These are phyloP conservation scores for Dryas integrifolia DNA, from an alignment of 331 rosid genomes.

Conservation along the genomic window DNA sequence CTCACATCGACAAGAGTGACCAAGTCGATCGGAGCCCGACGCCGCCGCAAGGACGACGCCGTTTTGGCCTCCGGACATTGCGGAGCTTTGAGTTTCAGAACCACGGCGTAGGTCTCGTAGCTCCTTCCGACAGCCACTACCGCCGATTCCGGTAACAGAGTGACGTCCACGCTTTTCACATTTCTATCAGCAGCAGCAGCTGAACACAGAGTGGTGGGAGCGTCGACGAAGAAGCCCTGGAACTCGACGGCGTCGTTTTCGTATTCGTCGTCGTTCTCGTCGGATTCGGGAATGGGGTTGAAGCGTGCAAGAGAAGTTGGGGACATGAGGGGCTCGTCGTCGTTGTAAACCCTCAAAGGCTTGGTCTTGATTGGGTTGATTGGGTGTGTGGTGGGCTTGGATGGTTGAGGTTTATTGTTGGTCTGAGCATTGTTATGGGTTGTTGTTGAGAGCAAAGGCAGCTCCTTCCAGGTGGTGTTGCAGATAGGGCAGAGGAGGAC, in stretches of 20 bases:
- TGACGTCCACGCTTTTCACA: conserved; percentile 38
- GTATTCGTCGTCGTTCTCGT: conserved; percentile 53
- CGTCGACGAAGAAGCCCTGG: conserved; percentile 56
- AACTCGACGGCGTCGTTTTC: conserved; percentile 49
- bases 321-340: conserved; percentile 80
- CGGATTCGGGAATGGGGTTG: conserved; percentile 90
- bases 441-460: conserved; percentile 49
- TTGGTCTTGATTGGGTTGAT: conserved; percentile 38
- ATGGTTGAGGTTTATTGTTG: conserved; percentile 3
- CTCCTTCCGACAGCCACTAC: conserved; percentile 62
- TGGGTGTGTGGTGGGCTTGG: not conserved
- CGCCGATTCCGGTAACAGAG: conserved; percentile 68
- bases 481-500: conserved; percentile 71
- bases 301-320: conserved; percentile 61
- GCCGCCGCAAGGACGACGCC: conserved; percentile 20
- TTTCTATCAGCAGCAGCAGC: not conserved
- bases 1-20: conserved; percentile 77
- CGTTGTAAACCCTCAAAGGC: conserved; percentile 60
- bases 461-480: conserved; percentile 71
- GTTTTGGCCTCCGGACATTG: conserved; percentile 2
- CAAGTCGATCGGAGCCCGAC: conserved; percentile 67
- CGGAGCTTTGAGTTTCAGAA: conserved; percentile 64
- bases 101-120: conserved; percentile 65
- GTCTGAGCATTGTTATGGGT: conserved; percentile 26
- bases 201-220: not conserved